Evolutionary conservation across 106 monocot species (phyloP), one percentile per base, ranked within the genome.

Genomic region (Platanthera zijinensis): DNA sequence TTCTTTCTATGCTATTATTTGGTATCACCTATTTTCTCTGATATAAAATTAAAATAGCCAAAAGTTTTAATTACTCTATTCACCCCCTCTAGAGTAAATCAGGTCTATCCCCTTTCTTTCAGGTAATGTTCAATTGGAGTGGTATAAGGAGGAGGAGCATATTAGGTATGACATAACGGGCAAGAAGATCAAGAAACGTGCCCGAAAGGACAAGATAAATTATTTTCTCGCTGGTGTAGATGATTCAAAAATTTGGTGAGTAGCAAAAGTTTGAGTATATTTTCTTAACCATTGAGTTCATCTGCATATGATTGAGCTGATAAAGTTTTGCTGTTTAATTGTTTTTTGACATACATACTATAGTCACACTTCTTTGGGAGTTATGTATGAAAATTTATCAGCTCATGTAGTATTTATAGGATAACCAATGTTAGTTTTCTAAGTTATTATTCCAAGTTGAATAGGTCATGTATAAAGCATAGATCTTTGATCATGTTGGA

Each of bases 131-230:
- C 97, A 94, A 13, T 63, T 99, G 19, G 83, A 89, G 52, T 99
- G 97, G 97, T 94, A 94, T 72, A 85, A 88, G 59, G 91, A 92
- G 39, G 97, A 99, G 79, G 94, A 99, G 77, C 97, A 99, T 73
- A 92, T 99, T 71, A 94, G 97, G 4, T 99, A 94, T 83, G 89
- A 99, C 74, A 84, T 90, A 50, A 18, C 76, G 1, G 97, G 97
- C 45, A 94, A 85, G 82, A 99, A 92, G 81, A 94, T 99, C 25
- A 87, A 72, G 82, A 99, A 94, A 72, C 93, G 92, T 51, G 74
- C 84, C 70, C 86, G 82, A 73, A 94, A 83, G 78, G 97, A 92
- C 81, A 89, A 79, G 73, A 86, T 99, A 46, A 86, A 94, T 22
- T 86, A 94, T 51, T 99, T 88, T 77, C 71, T 99, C 21, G 91